phyloP scores from a whole-genome alignment of 345 rosid species.

The Aurinia saxatilis region DNA sequence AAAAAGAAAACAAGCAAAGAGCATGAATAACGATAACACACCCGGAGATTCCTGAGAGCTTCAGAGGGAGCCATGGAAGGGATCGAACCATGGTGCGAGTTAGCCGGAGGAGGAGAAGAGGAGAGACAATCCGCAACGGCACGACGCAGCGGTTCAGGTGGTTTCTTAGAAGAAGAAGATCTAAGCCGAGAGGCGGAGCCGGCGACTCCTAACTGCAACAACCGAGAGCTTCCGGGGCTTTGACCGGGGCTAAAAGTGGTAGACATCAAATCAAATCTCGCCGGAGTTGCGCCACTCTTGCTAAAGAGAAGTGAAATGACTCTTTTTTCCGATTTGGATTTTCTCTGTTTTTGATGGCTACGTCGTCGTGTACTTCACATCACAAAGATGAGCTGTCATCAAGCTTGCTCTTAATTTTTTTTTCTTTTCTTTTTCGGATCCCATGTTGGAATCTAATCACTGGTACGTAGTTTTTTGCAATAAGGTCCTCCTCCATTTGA shows the following conservation, averaged over 20 bases:
- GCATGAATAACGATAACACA: slow-evolving; percentile 42
- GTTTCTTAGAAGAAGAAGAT: slow-evolving; percentile 77
- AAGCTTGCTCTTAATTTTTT: slow-evolving; percentile 9
- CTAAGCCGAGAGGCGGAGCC: slow-evolving; percentile 67
- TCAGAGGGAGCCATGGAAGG: slow-evolving; percentile 52
- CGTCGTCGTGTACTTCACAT: slow-evolving; percentile 30
- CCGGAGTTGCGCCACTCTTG: slow-evolving; percentile 27
- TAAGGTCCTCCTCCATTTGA: background rate
- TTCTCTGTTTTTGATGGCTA: slow-evolving; percentile 10
- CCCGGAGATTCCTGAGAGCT: slow-evolving; percentile 94
- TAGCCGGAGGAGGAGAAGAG: slow-evolving; percentile 40
- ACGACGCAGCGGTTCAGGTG: slow-evolving; percentile 93
- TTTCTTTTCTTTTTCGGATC: slow-evolving; percentile 7
- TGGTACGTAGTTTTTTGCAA: slow-evolving; percentile 14
- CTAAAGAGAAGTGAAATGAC: slow-evolving; percentile 9
- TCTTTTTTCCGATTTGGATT: slow-evolving; percentile 14
- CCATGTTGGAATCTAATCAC: slow-evolving; percentile 21
- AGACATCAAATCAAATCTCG: slow-evolving; percentile 32
- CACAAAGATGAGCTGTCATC: slow-evolving; percentile 27
- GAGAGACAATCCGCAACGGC: slow-evolving; percentile 88
- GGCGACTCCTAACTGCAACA: slow-evolving; percentile 40
- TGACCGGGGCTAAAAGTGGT: slow-evolving; percentile 52
- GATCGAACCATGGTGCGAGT: slow-evolving; percentile 49
- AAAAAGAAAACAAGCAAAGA: background rate
- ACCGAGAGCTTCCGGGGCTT: slow-evolving; percentile 62